phyloP scores from a whole-genome alignment of 345 rosid species.

The Eucalyptus globulus region DNA sequence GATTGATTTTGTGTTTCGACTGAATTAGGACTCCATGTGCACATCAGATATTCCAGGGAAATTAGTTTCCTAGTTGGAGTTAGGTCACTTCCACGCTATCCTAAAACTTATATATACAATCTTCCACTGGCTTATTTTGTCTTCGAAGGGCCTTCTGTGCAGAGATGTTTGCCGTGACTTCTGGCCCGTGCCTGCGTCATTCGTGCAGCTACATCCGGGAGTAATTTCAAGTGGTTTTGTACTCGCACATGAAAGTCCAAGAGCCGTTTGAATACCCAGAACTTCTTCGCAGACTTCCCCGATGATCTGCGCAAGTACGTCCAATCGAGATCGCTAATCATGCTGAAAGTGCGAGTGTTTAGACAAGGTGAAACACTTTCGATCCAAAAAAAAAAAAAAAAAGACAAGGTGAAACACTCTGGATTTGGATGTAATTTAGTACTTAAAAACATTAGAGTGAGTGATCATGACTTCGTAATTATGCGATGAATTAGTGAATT shows the following conservation, averaged over 20 bases:
- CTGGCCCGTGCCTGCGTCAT: background rate
- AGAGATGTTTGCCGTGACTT: background rate
- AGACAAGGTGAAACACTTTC: background rate
- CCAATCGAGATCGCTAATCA: background rate
- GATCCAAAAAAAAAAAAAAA: too few species aligned
- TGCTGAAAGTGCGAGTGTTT: background rate
- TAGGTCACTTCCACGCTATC: background rate
- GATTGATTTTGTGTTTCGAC: background rate
- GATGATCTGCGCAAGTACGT: background rate
- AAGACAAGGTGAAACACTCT: background rate
- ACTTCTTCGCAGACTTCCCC: background rate
- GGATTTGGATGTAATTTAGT: background rate
- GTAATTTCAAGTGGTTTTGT: background rate
- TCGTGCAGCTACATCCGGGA: background rate
- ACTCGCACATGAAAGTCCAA: background rate
- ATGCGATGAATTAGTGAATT: background rate
- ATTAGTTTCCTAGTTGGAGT: background rate
- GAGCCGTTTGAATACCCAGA: background rate
- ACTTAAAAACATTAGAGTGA: background rate
- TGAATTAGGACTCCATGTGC: background rate
- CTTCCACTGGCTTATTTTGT: background rate
- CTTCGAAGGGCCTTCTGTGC: background rate
- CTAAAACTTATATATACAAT: background rate
- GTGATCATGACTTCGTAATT: background rate
- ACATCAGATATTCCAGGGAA: background rate